Conservation (phyloP, 306 rosid genomes). For the Prunus persica region Prunus_persica_NCBIv2 NC_034011.1:27145001-27145500, state of each 20-base stretch:
- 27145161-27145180: background rate
- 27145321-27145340: constrained; percentile 97
- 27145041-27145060: constrained; percentile 82
- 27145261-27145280: constrained; percentile 90
- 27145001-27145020: constrained; percentile 89
- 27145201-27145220: background rate
- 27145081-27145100: constrained; percentile 97
- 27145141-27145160: background rate
- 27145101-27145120: background rate
- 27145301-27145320: constrained; percentile 90
- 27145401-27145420: background rate
- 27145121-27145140: too few relatives aligned
- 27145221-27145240: constrained; percentile 73
- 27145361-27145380: constrained; percentile 56
- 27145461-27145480: background rate
- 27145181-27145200: background rate
- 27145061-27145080: constrained; percentile 90
- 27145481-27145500: too few relatives aligned
- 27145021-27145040: constrained; percentile 94
- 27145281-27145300: constrained; percentile 90
- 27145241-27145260: constrained; percentile 98
- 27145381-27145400: constrained; percentile 18
- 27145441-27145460: background rate
- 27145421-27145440: background rate
- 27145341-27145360: constrained; percentile 81